Evolutionary conservation across 352 stramenopile genomes (phyloP), one percentile per base, ranked within the genome.

Genomic region (Thalassiosira mediterranea): DNA sequence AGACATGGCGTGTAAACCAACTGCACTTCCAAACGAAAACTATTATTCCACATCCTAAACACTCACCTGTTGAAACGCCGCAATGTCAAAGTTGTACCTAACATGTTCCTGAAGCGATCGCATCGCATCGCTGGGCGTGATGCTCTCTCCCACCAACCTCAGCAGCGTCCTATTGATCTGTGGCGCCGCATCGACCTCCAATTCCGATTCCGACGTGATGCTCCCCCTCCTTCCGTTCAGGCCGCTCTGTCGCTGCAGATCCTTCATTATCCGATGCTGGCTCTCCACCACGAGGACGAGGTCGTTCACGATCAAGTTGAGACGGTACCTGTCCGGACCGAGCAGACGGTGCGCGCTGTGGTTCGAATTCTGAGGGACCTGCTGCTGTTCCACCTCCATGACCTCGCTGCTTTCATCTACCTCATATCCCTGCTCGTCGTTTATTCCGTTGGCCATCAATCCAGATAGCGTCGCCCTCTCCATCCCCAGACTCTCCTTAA

Each of bases 201-300:
- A 13, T 21, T 64, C 37, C 46, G 42, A 21, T 29, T 26, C 0
- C 7, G 47, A 15, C 19, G 26, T 32, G 29, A 8, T 15, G 48
- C 49, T 59, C 23, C 23, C 34, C 1, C 42, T 52, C 23, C 53
- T 21, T 21, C 71, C 38, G 10, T 60, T 42, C 7, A 72, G 15
- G 26, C 60, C 69, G 56, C 38, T 58, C 67, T 79, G 59, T 56
- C 63, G 54, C 25, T 57, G 28, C 28, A 80, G 54, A n/a, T 58
- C 48, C 28, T 38, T 28, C 44, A 74, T 52, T 28, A 80, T 80
- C 26, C 34, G 51, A 49, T 70, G 37, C 29, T 89, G 83, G 74
- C 84, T 88, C 65, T 87, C 83, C 11, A 84, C 79, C 28, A 86
- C 75, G 29, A 89, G 56, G 28, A 89, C 78, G 40, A 89, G 53